These are phyloP conservation scores for Bruguiera gymnorhiza DNA, from an alignment of 345 rosid genomes.

Conservation along the genomic window DNA sequence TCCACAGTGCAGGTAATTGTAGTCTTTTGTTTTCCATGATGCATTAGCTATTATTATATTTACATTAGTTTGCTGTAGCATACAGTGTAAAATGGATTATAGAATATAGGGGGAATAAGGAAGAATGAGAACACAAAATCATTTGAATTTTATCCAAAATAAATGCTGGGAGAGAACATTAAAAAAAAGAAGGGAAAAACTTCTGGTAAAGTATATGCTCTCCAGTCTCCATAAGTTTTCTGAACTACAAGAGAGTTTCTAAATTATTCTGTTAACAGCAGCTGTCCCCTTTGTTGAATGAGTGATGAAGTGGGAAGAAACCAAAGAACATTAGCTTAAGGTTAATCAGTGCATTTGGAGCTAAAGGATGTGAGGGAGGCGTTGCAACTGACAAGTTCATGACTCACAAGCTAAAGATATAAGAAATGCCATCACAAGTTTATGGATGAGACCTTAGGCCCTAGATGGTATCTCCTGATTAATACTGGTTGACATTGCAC, in stretches of 20 bases:
- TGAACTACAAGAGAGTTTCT: background rate
- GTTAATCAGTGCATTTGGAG: background rate
- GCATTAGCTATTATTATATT: background rate
- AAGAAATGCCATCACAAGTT: no score
- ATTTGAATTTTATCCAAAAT: background rate
- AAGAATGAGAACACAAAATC: background rate
- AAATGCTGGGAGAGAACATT: background rate
- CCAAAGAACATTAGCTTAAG: background rate
- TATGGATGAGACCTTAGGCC: background rate
- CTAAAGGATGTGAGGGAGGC: no score
- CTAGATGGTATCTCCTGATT: background rate
- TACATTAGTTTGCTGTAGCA: background rate
- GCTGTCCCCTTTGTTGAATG: background rate
- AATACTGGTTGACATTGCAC: background rate
- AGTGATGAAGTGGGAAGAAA: background rate
- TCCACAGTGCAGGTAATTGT: constrained; percentile 70
- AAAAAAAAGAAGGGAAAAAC: no score
- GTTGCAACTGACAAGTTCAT: background rate
- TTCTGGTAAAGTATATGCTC: background rate
- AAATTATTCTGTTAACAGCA: background rate
- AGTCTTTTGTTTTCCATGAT: background rate
- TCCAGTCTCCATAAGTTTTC: background rate
- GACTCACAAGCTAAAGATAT: no score
- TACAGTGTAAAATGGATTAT: background rate
- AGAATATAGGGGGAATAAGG: background rate